Evolutionary conservation across 2,329 filamentous ascomycete genomes (phyloP), one percentile per base, ranked within the genome.

Genomic region (Beauveria brongniartii): DNA sequence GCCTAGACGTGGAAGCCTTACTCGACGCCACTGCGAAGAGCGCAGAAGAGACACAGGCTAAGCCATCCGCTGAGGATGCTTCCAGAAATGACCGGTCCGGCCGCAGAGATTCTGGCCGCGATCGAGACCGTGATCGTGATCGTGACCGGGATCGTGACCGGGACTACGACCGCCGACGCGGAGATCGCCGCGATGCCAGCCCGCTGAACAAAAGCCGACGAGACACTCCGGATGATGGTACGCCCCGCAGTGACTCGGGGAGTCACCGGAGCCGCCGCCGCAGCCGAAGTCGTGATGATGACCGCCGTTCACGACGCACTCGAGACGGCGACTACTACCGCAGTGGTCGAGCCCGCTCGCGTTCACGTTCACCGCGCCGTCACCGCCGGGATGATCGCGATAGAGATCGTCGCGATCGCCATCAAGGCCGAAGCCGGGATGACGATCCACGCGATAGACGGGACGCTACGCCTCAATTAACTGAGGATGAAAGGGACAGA

Each of bases 401-500:
- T 62, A 72, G 74, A 67, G 75, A 84, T 54, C 79, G 82, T 65
- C 80, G 69, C 55, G 78, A 77, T 63, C 73, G 81, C 63, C 71
- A 80, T 62, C 79, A 75, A 61, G 82, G 82, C 64, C 82, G 85
- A 68, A 79, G 79, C 60, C 77, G 79, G 63, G 81, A 84, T 56
- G 79, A 82, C 12, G 77, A 78, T 34, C 73, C 71, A 48, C 70
- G 74, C 60, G 72, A 72, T 44, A 78, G 73, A 68, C 75, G 75
- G 67, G 82, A 84, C 64, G 74, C 73, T 61, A 86, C 88, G 58
- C 88, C 91, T 30, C 86, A 90, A 71, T 85, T 90, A 63, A 96
- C 90, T 69, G 92, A 97, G 74, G 94, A 97, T 76, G 94, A 99
- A 77, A 89, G 93, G 71, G 94, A 99, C 78, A 89, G 91, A 69